Evolutionary conservation across 2,329 filamentous ascomycete genomes (phyloP), one percentile per base, ranked within the genome.

Genomic region (Neofusicoccum ribis): DNA sequence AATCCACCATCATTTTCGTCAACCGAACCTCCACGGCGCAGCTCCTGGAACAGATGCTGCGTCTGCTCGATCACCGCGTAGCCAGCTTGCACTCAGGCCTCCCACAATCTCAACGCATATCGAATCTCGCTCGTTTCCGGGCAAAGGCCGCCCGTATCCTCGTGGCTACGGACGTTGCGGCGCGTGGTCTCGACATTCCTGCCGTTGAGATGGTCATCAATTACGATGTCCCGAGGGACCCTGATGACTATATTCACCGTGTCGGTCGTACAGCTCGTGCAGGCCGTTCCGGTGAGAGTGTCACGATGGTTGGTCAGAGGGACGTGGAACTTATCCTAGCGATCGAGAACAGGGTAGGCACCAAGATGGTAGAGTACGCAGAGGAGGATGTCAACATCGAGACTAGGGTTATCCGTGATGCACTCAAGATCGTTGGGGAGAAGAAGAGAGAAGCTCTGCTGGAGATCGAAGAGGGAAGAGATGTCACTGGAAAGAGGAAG

Each of bases 341-440:
- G 1, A 97, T 98, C 71, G 95, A 99, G 81, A 83, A 85, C 65
- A 85, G 95, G 20, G 92, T 97, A 0, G 91, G 91, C 1, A 80
- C 87, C 73, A 79, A 91, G 77, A 91, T 99, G 91, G 88, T 87
- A 51, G 88, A 89, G 67, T 99, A 93, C 68, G 89, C 85, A 61
- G 94, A 98, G 77, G 92, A 96, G 72, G 92, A 92, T 0, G 95
- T 99, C 64, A 98, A 92, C 79, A 81, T 99, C n/a, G 94, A 98
- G 82, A 91, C 89, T 1, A 85, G 95, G 65, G 92, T 99, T 27
- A 83, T 97, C 54, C 85, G 91, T 63, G 93, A 96, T 68, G 88
- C 89, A 41, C 80, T 99, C 74, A 97, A 96, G 84, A 78, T 92
- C 51, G 95, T 99, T 5, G 90, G 91, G n/a, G 91, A 96, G 82